These are phyloP conservation scores for Nakazawaea pomicola DNA, from an alignment of 805 yeast genomes.

Conservation along the genomic window DNA sequence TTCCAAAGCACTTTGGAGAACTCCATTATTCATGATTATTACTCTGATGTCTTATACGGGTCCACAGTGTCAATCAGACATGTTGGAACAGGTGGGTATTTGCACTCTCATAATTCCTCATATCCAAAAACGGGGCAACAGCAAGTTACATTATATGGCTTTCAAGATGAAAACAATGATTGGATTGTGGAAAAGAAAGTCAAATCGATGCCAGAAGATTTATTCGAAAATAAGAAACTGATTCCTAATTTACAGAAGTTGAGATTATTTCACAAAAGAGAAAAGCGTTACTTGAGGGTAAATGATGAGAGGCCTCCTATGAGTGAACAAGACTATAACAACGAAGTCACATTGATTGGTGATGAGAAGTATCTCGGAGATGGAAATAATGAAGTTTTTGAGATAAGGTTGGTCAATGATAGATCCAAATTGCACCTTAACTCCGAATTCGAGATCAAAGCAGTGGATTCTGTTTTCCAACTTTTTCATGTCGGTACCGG, in stretches of 20 bases:
- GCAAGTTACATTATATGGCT: conserved; percentile 71
- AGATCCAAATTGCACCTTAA: conserved; percentile 25
- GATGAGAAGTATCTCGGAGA: conserved; percentile 59
- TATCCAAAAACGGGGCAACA: conserved; percentile 66
- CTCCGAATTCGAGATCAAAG: conserved; percentile 35
- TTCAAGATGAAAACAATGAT: conserved; percentile 56
- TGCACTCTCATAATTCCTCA: conserved; percentile 67
- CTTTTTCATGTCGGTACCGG: conserved; percentile 60
- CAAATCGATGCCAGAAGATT: conserved; percentile 33
- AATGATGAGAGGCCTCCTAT: conserved; percentile 77
- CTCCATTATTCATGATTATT: conserved; percentile 33
- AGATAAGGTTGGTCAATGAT: conserved; percentile 44
- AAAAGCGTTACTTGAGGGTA: conserved; percentile 67
- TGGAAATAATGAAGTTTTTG: conserved; percentile 59
- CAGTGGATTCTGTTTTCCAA: conserved; percentile 67
- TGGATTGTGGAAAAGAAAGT: conserved; percentile 62
- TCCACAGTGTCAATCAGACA: conserved; percentile 72
- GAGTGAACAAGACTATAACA: conserved; percentile 85
- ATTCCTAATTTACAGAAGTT: conserved; percentile 49
- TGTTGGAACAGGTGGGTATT: conserved; percentile 64
- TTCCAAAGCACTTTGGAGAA: conserved; percentile 57
- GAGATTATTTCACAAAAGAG: conserved; percentile 62
- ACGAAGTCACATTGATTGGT: conserved; percentile 75
- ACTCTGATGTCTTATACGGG: conserved; percentile 71
- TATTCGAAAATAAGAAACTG: conserved; percentile 25